phyloP scores from a whole-genome alignment of 371 early-diverging fungal species.

The Saksenaea vasiformis region DNA sequence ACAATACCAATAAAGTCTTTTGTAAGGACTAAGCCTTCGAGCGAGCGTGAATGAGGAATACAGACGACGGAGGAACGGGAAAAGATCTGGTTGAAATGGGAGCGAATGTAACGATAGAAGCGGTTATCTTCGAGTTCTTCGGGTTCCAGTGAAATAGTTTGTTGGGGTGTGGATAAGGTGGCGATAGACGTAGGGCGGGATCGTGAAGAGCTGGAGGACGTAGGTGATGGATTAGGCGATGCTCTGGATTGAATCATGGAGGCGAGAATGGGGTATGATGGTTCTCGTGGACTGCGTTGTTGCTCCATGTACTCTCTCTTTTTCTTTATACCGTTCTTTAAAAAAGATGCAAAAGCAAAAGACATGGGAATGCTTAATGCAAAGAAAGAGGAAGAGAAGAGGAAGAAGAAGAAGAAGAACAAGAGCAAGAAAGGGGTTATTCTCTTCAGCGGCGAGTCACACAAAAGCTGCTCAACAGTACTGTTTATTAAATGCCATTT shows the following conservation, averaged over 20 bases:
- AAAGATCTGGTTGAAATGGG: conserved; percentile 44
- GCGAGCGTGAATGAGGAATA: conserved; percentile 57
- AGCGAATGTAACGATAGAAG: conserved; percentile 46
- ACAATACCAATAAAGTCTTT: conserved; percentile 60
- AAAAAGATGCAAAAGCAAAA: conserved; percentile 34
- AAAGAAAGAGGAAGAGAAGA: not conserved
- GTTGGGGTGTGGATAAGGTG: not conserved
- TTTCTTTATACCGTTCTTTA: conserved; percentile 34
- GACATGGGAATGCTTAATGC: conserved; percentile 19
- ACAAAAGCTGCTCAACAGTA: not conserved
- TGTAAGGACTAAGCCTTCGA: conserved; percentile 53
- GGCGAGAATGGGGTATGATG: conserved; percentile 33
- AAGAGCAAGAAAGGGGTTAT: conserved; percentile 3
- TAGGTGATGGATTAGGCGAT: conserved; percentile 22
- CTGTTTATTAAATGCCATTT: not conserved
- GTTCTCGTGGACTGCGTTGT: conserved; percentile 14
- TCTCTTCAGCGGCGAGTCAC: not conserved
- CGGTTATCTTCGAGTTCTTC: conserved; percentile 56
- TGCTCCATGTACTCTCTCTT: conserved; percentile 20
- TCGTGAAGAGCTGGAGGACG: conserved; percentile 21
- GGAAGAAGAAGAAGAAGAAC: not conserved
- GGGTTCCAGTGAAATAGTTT: conserved; percentile 19
- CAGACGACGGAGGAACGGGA: conserved; percentile 55
- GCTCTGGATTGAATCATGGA: conserved; percentile 35
- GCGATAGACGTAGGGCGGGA: conserved; percentile 20